These are phyloP conservation scores for Chlorophyllum brunneum DNA, from an alignment of 768 basidiomycete genomes.

Conservation along the genomic window DNA sequence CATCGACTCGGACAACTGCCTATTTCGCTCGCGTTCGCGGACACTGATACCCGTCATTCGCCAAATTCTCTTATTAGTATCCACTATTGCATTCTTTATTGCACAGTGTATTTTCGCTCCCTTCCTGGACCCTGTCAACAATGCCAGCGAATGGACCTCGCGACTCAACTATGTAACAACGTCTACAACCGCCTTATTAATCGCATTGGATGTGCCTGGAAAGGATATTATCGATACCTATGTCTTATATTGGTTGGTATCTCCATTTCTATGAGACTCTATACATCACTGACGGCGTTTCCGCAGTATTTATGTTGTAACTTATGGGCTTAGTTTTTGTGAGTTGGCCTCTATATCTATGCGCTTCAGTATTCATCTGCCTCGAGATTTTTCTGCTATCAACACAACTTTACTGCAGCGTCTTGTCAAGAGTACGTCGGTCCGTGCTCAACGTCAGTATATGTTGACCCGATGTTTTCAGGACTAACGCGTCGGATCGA, in stretches of 20 bases:
- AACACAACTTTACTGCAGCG: conserved; percentile 47
- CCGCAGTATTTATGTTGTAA: conserved; percentile 43
- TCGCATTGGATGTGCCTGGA: conserved; percentile 55
- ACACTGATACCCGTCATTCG: conserved; percentile 51
- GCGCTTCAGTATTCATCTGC: conserved; percentile 9
- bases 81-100: conserved; percentile 56
- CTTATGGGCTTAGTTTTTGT: conserved; percentile 70
- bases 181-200: conserved; percentile 57
- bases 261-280: background rate
- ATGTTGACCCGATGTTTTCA: conserved; percentile 21
- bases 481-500: conserved; percentile 62
- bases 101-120: conserved; percentile 59
- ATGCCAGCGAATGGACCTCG: conserved; percentile 74
- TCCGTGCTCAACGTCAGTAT: background rate
- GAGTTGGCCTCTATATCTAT: conserved; percentile 17
- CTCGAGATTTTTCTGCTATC: conserved; percentile 61
- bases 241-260: conserved; percentile 57
- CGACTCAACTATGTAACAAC: conserved; percentile 68
- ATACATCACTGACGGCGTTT: conserved; percentile 1
- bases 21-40: conserved; percentile 56
- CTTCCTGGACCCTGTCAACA: conserved; percentile 67
- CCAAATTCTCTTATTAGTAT: conserved; percentile 55
- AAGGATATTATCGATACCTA: conserved; percentile 54
- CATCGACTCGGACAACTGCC: conserved; percentile 68
- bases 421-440: conserved; percentile 54